These are phyloP conservation scores for Pseudocercospora fuligena DNA, from an alignment of 2,329 filamentous ascomycete species.

Conservation along the genomic window DNA sequence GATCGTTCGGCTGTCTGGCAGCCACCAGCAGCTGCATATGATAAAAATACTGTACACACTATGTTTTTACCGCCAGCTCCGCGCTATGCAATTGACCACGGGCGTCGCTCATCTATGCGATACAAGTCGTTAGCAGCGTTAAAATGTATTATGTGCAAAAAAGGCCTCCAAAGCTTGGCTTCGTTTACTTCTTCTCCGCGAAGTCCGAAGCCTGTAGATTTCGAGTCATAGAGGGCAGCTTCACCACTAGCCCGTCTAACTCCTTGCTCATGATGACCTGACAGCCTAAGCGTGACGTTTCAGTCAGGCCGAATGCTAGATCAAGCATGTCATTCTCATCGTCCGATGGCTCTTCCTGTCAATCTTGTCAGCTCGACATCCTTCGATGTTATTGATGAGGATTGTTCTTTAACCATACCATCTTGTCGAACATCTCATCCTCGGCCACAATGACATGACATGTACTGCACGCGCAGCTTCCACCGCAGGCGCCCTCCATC, in stretches of 20 bases:
- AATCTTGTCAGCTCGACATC: constrained; percentile 7
- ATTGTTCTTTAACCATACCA: constrained; percentile 30
- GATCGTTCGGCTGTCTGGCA: neutral
- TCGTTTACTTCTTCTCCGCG: constrained; percentile 42
- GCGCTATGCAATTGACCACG: constrained; percentile 14
- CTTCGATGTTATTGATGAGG: neutral
- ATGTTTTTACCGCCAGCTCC: constrained; percentile 1
- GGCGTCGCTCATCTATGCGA: constrained; percentile 11
- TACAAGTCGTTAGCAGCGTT: constrained; percentile 14
- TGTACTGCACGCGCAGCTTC: constrained; percentile 89
- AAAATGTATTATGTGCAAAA: neutral
- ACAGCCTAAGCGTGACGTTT: constrained; percentile 83
- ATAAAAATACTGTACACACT: constrained; percentile 9
- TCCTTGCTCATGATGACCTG: constrained; percentile 92
- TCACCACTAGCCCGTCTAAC: constrained; percentile 82
- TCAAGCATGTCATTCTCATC: constrained; percentile 84
- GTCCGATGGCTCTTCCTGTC: constrained; percentile 50
- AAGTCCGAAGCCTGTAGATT: constrained; percentile 98
- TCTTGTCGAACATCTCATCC: constrained; percentile 60
- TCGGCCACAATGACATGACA: constrained; percentile 86
- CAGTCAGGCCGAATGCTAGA: constrained; percentile 84
- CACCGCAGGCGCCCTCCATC: constrained; percentile 97
- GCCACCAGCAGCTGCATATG: neutral
- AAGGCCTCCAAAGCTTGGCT: neutral
- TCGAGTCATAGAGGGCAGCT: constrained; percentile 88